Conservation (phyloP, 495 filamentous ascomycete genomes). For the Neurospora tetrasperma region DNA sequence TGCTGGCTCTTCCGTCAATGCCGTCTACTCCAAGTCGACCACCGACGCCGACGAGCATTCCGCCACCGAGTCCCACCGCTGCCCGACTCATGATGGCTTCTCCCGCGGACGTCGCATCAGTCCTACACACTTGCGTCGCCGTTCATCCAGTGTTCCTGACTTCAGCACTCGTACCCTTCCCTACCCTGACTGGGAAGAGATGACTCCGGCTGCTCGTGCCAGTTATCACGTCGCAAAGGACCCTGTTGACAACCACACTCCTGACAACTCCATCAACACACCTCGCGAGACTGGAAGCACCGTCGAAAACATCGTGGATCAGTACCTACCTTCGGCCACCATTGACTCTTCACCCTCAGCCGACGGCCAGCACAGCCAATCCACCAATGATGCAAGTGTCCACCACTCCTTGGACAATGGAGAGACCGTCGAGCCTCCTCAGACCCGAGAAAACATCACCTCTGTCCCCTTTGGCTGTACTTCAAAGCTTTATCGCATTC, state of each 20-base stretch:
- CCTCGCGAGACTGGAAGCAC: conserved; percentile 17
- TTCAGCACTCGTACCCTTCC: background rate
- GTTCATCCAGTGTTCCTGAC: background rate
- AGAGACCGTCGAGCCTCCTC: background rate
- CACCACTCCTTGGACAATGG: background rate
- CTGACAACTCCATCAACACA: background rate
- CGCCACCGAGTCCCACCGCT: background rate
- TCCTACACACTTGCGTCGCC: background rate
- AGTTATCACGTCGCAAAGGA: background rate
- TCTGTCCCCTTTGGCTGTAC: background rate
- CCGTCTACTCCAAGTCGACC: background rate
- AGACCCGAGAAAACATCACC: background rate
- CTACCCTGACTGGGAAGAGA: background rate
- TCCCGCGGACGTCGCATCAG: conserved; percentile 8
- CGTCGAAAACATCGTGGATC: conserved; percentile 21
- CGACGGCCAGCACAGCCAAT: background rate
- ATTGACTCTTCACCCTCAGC: conserved; percentile 3
- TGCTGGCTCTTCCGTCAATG: conserved; percentile 6
- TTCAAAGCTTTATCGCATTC: background rate
- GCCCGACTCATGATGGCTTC: background rate
- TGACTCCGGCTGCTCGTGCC: background rate
- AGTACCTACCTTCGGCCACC: conserved; percentile 12
- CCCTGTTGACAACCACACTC: background rate
- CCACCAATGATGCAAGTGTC: background rate
- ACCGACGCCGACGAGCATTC: conserved; percentile 1